Conservation (phyloP, 805 yeast genomes). For the Blastobotrys terrestris region DNA sequence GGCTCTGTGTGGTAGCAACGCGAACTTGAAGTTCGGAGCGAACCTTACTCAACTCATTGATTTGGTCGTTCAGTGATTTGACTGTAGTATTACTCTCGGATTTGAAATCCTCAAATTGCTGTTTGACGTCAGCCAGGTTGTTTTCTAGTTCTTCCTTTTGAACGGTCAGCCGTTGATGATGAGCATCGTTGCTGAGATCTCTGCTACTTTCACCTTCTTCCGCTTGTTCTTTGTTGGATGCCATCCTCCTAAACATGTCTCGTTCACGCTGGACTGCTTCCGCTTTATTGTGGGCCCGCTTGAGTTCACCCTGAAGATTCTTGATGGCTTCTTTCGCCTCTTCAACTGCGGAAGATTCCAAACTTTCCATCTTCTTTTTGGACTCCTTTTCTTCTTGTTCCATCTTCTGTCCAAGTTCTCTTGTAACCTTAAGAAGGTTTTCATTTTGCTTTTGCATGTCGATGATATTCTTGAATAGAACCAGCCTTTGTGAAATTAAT, state of each 20-base stretch:
- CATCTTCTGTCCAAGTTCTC: conserved; percentile 65
- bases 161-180: conserved; percentile 12
- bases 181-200: conserved; percentile 3
- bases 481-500: conserved; percentile 66
- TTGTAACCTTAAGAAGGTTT: conserved; percentile 58
- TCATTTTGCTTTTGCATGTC: conserved; percentile 72
- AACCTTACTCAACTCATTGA: conserved; percentile 35
- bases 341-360: conserved; percentile 29
- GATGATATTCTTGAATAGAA: conserved; percentile 57
- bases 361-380: conserved; percentile 18
- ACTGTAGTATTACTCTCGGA: conserved; percentile 40
- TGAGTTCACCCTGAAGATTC: conserved; percentile 31
- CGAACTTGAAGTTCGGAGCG: conserved; percentile 44
- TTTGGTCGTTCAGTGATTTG: conserved; percentile 43
- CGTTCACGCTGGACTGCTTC: conserved; percentile 57
- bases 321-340: conserved; percentile 32
- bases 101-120: conserved; percentile 34
- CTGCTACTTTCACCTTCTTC: conserved; percentile 6
- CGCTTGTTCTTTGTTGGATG: conserved; percentile 11
- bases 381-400: conserved; percentile 51
- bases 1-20: conserved; percentile 49
- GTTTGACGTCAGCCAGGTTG: conserved; percentile 28
- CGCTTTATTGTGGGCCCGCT: conserved; percentile 44
- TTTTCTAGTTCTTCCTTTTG: conserved; percentile 21
- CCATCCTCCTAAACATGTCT: conserved; percentile 50